phyloP scores from a whole-genome alignment of 768 basidiomycete species.

The Russula compacta region DNA sequence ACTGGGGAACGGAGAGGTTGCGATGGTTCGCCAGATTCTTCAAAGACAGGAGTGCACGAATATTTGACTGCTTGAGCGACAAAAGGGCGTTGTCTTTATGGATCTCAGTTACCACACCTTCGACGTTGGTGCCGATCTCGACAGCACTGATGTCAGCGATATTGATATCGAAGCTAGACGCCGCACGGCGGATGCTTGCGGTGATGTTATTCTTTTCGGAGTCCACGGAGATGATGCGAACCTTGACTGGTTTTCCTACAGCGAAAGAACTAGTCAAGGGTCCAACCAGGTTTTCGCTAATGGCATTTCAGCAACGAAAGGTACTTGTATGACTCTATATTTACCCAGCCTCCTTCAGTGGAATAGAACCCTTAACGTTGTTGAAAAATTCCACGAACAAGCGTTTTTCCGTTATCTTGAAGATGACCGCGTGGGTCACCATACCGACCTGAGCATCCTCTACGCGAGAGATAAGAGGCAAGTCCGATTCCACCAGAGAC shows the following conservation, averaged over 20 bases:
- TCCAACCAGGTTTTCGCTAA: constrained; percentile 56
- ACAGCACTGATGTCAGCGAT: constrained; percentile 59
- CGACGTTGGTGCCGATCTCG: constrained; percentile 66
- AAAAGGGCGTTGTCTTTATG: constrained; percentile 81
- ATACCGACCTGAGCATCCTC: constrained; percentile 63
- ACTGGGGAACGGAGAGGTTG: constrained; percentile 51
- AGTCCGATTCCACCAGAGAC: constrained; percentile 69
- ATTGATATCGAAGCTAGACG: constrained; percentile 39
- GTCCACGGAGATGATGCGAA: constrained; percentile 64
- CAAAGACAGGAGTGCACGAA: constrained; percentile 78
- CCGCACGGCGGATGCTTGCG: constrained; percentile 81
- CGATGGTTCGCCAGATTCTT: constrained; percentile 81
- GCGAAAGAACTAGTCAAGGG: constrained; percentile 56
- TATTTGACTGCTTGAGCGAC: constrained; percentile 55
- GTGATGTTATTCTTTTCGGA: constrained; percentile 52
- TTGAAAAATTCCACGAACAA: constrained; percentile 89
- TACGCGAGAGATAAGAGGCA: constrained; percentile 56
- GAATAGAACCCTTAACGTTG: constrained; percentile 73
- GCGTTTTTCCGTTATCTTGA: constrained; percentile 71
- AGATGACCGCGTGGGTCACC: constrained; percentile 74
- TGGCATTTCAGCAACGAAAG: not conserved
- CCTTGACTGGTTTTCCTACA: constrained; percentile 75
- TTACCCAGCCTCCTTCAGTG: constrained; percentile 74
- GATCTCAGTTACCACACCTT: constrained; percentile 65
- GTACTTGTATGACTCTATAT: constrained; percentile 15